Base-by-base conservation (phyloP, 2,329 filamentous ascomycete species). In the Claviceps spartinae region DNA sequence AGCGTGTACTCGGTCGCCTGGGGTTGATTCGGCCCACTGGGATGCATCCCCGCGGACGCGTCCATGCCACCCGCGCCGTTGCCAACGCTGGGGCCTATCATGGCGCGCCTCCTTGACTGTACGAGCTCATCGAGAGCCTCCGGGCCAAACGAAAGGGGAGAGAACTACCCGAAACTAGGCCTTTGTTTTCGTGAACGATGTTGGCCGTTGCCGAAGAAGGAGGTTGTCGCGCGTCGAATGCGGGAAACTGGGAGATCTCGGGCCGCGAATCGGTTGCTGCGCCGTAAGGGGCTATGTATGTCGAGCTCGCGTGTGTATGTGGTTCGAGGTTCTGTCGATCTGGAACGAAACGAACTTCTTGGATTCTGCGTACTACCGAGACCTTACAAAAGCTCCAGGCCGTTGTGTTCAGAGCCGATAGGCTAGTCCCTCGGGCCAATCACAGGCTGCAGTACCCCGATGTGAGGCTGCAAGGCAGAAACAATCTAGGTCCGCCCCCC, bases 1-100 rank as follows among this genome's bases (percentile, higher is more conserved):
- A 82, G 67, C 6, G 78, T 82, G 60, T 82, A 82, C 59, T 81
- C 78, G 55, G 78, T 82, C 56, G 77, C 76, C 60, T 75, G 75
- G 43, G 77, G 78, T 58, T 78, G 72, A 63, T 73, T 75, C 54
- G 67, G 61, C 60, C 68, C 66, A 61, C 71, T 69, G 58, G 67
- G 63, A 63, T 71, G 70, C 70, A 71, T 72, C 62, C 65, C 69
- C 58, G 71, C 72, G 63, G 65, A 68, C 58, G 69, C 67, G 49
- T 76, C 73, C 67, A 72, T 69, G 54, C 69, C 69, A 58, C 66
- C 66, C 60, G 72, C 67, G 64, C 70, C 71, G 64, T 71, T 71
- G 57, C 68, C 71, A 60, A 66, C 65, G 61, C 66, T 69, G 55
- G 67, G 68, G 67, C 66, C 67, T 67, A 70, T 70, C 59, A 61